These are phyloP conservation scores for Plantago ovata DNA, from an alignment of 257 asterid genomes.

Conservation along the genomic window DNA sequence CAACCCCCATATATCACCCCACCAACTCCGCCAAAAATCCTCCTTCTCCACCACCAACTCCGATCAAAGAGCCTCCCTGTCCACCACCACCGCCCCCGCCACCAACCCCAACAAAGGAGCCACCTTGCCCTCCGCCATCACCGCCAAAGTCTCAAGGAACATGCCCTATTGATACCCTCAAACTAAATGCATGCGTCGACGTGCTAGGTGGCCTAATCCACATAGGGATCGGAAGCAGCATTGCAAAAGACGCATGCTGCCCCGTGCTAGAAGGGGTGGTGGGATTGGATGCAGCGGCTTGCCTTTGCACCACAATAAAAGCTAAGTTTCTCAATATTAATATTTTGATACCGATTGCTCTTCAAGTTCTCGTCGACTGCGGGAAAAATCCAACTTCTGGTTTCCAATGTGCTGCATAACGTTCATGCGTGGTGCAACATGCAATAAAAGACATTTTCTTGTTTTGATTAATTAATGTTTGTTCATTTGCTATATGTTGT, in stretches of 20 bases:
- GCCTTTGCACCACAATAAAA: conserved; percentile 68
- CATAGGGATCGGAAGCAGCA: conserved; percentile 45
- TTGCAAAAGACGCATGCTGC: conserved; percentile 42
- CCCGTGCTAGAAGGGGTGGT: conserved; percentile 36
- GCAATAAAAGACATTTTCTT: no score
- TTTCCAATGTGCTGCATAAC: conserved; percentile 51
- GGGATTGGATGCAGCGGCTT: conserved; percentile 51
- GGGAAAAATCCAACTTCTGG: conserved; percentile 63
- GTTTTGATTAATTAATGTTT: no score
- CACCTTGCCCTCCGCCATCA: no score
- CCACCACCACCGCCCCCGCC: no score
- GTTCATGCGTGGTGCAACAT: background rate
- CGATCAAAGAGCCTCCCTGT: no score
- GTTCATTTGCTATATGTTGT: no score
- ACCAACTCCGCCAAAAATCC: no score
- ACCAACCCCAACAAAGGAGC: no score
- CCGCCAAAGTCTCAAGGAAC: conserved; percentile 5
- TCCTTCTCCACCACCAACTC: no score
- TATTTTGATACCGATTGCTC: conserved; percentile 37
- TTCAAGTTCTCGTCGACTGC: conserved; percentile 51
- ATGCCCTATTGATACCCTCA: conserved; percentile 59
- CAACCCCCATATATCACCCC: no score
- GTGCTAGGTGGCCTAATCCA: conserved; percentile 48
- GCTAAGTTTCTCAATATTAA: conserved; percentile 46
- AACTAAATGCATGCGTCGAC: conserved; percentile 42